Evolutionary conservation across 768 basidiomycete species (phyloP), one percentile per base, ranked within the genome.

Genomic region (Boletellus ananas): DNA sequence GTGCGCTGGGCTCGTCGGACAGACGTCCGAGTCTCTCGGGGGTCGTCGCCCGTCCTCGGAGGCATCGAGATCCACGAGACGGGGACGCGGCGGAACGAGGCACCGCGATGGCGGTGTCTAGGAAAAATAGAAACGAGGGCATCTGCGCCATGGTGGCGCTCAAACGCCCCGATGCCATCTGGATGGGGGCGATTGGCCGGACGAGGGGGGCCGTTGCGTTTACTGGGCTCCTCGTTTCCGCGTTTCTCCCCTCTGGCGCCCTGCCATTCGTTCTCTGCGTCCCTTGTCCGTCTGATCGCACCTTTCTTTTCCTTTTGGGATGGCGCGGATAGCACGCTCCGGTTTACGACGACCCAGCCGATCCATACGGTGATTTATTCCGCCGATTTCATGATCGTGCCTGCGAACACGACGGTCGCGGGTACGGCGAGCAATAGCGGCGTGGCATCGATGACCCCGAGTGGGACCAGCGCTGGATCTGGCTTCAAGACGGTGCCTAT

Each of bases 311-410:
- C 23, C 1, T 25, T 25, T 25, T 25, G 23, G 23, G 4, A 25
- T 25, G 23, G 4, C 12, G 43, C 4, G 10, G 17, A 35, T 20
- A 72, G 73, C 34, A 61, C 64, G 20, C 54, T 75, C 18, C 66
- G 63, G 34, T 75, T 75, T 40, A 54, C 58, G 39, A 62, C 65
- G 48, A 38, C 51, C 20, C 43, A 52, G 3, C 70, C 69, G 13
- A 47, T 41, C 12, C 29, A 51, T 5, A n/a, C 51, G 21, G 69
- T 70, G 1, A 57, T 79, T 20, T 84, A 78, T 59, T 76, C 79
- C 17, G 75, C 80, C 8, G 71, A 77, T 54, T 85, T 85, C 49
- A 57, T 53, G 34, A 75, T 83, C 38, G 43, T 61, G 6, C 53
- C 63, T 43, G 40, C 44, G 39, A 34, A 16, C 0, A 35, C 17